These are phyloP conservation scores for Lepiota venenata DNA, from an alignment of 768 basidiomycete genomes.

Conservation along the genomic window DNA sequence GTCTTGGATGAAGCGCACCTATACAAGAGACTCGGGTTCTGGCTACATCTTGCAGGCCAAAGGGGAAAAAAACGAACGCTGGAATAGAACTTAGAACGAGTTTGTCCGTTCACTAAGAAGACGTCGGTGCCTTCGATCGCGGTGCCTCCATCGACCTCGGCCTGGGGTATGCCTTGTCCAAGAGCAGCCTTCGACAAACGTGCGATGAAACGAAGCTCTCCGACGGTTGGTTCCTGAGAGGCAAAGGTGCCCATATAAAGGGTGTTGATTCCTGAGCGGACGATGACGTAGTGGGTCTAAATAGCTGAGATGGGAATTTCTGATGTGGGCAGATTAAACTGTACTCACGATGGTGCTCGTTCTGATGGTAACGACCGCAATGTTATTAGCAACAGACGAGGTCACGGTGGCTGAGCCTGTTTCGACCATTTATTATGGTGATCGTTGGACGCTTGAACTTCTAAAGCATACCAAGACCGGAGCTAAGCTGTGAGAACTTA, in stretches of 20 bases:
- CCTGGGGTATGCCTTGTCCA: conserved; percentile 33
- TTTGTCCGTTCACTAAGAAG: conserved; percentile 40
- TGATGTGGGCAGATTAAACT: neutral
- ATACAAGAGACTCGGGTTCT: neutral
- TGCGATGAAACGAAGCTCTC: conserved; percentile 46
- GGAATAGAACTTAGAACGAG: conserved; percentile 47
- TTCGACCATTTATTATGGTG: neutral
- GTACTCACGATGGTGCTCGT: conserved; percentile 39
- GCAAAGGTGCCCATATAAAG: conserved; percentile 44
- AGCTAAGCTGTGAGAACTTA: conserved; percentile 45
- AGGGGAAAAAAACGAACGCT: conserved; percentile 28
- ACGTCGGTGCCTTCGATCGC: conserved; percentile 48
- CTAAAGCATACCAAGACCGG: conserved; percentile 33
- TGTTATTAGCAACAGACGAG: conserved; percentile 35
- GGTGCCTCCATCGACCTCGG: conserved; percentile 39
- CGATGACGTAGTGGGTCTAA: conserved; percentile 45
- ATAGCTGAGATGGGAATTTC: neutral
- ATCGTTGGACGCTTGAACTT: neutral
- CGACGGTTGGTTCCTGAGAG: conserved; percentile 43
- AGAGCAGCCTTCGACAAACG: conserved; percentile 38
- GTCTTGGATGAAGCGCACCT: conserved; percentile 48
- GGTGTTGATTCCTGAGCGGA: conserved; percentile 39
- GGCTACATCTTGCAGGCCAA: neutral
- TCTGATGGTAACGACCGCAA: conserved; percentile 37
- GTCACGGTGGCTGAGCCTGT: conserved; percentile 39